phyloP scores from a whole-genome alignment of 1,139 yeast genomes.

The Oligophagozyma castellii region DNA sequence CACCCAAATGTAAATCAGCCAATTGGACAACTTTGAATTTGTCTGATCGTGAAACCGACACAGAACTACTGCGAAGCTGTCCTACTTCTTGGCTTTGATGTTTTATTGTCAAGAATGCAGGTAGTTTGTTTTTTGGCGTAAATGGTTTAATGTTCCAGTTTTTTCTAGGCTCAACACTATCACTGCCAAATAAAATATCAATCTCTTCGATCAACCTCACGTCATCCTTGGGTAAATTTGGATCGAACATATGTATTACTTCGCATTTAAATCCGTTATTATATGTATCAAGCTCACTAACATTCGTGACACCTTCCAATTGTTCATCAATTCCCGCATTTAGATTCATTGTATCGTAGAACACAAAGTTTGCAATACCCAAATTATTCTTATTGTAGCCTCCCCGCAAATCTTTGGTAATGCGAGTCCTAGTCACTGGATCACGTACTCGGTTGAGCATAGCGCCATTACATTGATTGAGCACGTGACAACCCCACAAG shows the following conservation, averaged over 20 bases:
- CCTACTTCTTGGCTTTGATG: constrained; percentile 2
- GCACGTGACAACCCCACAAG: constrained; percentile 4
- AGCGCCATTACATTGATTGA: no score
- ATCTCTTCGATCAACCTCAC: constrained; percentile 25
- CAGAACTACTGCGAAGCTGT: no score
- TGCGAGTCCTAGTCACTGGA: constrained; percentile 1
- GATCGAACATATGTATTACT: not conserved
- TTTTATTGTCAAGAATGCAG: constrained; percentile 3
- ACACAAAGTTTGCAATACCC: constrained; percentile 15
- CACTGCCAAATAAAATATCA: constrained; percentile 58
- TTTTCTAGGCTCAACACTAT: constrained; percentile 64
- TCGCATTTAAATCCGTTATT: not conserved
- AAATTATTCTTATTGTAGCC: constrained; percentile 10
- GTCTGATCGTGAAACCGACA: no score
- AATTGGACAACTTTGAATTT: constrained; percentile 68
- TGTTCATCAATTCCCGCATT: constrained; percentile 1
- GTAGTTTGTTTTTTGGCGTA: constrained; percentile 8
- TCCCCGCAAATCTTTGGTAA: constrained; percentile 14
- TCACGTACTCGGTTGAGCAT: no score
- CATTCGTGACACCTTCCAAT: not conserved
- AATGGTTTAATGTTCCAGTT: no score
- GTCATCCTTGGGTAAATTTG: constrained; percentile 2
- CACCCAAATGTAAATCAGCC: constrained; percentile 76
- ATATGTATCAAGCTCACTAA: not conserved
- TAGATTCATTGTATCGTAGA: constrained; percentile 9